Conservation (phyloP, 306 rosid genomes). For the Ammopiptanthus mongolicus region DNA sequence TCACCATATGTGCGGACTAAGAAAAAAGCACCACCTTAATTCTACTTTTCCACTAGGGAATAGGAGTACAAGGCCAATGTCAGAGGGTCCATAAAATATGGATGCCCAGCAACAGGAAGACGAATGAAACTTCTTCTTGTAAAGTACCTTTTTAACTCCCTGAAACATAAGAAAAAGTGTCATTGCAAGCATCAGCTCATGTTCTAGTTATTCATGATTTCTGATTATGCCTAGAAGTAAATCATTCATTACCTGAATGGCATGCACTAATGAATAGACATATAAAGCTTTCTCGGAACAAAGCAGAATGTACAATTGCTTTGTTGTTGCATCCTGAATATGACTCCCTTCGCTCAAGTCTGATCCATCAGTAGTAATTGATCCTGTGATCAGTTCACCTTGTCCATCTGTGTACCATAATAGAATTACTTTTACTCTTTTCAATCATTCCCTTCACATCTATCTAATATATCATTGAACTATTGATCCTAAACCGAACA, state of each 20-base stretch:
- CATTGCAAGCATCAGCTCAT: slow-evolving; percentile 7
- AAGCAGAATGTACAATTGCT: slow-evolving; percentile 50
- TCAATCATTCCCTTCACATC: slow-evolving; percentile 20
- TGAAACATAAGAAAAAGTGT: slow-evolving; percentile 23
- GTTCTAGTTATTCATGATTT: not conserved
- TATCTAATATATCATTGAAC: slow-evolving; percentile 3
- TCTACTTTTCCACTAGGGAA: slow-evolving; percentile 68
- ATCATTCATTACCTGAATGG: slow-evolving; percentile 59
- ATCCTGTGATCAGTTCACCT: slow-evolving; percentile 27
- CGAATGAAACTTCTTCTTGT: slow-evolving; percentile 81
- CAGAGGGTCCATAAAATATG: slow-evolving; percentile 45
- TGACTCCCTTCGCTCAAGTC: slow-evolving; percentile 38
- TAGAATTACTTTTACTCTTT: not conserved
- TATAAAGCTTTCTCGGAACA: slow-evolving; percentile 89
- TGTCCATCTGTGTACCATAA: slow-evolving; percentile 49
- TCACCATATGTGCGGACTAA: not conserved
- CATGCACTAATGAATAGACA: slow-evolving; percentile 67
- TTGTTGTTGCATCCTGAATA: slow-evolving; percentile 38
- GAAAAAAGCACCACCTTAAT: slow-evolving; percentile 52
- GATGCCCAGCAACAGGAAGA: slow-evolving; percentile 90
- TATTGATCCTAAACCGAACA: not conserved
- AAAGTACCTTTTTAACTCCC: slow-evolving; percentile 87
- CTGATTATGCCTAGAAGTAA: not conserved
- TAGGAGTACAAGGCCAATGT: slow-evolving; percentile 61
- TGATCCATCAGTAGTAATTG: slow-evolving; percentile 26